A percentile compares a stretch with the other conserved stretches of the same genome.
phyloP scores from a whole-genome alignment of 2,329 filamentous ascomycete genomes.

The Fusarium coffeatum region DNA sequence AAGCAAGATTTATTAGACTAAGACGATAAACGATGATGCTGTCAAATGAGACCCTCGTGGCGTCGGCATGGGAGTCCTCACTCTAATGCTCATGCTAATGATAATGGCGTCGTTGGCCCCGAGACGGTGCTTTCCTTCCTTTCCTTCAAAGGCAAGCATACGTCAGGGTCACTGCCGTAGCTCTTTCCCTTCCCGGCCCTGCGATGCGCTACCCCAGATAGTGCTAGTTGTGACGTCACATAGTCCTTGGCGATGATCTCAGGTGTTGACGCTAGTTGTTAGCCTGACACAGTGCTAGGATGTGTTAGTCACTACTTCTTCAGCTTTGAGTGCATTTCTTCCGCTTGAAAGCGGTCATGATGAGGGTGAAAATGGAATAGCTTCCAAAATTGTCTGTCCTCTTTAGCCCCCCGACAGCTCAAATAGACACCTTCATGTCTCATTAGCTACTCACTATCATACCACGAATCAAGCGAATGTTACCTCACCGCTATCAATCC shows the following conservation, averaged over 20 bases:
- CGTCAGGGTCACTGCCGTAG: conserved; percentile 40
- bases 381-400: not conserved
- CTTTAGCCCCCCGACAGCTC: not conserved
- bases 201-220: conserved; percentile 42
- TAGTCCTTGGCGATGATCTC: conserved; percentile 41
- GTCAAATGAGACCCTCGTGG: conserved; percentile 31
- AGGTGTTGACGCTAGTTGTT: conserved; percentile 31
- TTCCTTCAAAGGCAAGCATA: conserved; percentile 22
- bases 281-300: conserved; percentile 13
- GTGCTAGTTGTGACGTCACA: conserved; percentile 44
- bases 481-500: conserved; percentile 19
- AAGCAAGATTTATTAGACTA: conserved; percentile 40
- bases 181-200: conserved; percentile 32
- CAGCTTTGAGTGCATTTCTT: conserved; percentile 17
- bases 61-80: conserved; percentile 21
- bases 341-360: conserved; percentile 1
- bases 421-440: conserved; percentile 12
- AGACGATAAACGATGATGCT: conserved; percentile 37
- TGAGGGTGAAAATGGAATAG: not conserved
- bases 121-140: conserved; percentile 37
- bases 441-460: conserved; percentile 1
- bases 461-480: not conserved
- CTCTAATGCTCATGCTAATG: conserved; percentile 2
- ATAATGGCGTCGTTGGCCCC: conserved; percentile 34
- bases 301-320: not conserved